Evolutionary conservation across 2,329 filamentous ascomycete species (phyloP).

Genomic region (Aspergillaceae sp.): DNA sequence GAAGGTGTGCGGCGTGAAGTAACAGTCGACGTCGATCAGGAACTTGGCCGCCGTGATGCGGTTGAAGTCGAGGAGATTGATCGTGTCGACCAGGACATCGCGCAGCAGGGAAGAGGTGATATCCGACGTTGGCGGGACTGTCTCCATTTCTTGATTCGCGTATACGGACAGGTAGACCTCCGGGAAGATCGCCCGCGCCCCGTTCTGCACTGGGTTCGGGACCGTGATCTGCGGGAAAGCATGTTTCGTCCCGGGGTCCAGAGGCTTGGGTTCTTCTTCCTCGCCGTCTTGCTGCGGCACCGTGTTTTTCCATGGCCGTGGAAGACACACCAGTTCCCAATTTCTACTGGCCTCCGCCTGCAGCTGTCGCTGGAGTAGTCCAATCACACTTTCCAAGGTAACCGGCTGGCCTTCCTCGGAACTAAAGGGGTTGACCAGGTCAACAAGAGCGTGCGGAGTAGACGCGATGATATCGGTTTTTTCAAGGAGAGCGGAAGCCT

Average conservation of each 20-base stretch:
- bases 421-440: constrained; percentile 77
- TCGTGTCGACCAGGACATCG: constrained; percentile 80
- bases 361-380: constrained; percentile 76
- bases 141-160: constrained; percentile 73
- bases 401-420: constrained; percentile 53
- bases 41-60: constrained; percentile 78
- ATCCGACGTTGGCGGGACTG: constrained; percentile 67
- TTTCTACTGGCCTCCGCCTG: constrained; percentile 63
- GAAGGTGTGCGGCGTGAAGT: constrained; percentile 83
- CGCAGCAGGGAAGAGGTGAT: constrained; percentile 77
- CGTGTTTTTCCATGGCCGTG: constrained; percentile 43
- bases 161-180: constrained; percentile 95
- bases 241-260: constrained; percentile 60
- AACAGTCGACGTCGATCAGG: constrained; percentile 89
- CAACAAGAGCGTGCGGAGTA: constrained; percentile 75
- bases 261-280: constrained; percentile 46
- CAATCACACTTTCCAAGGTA: constrained; percentile 62
- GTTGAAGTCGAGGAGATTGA: constrained; percentile 91
- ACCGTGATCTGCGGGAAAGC: constrained; percentile 66
- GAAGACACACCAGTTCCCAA: constrained; percentile 64
- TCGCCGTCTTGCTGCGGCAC: constrained; percentile 17
- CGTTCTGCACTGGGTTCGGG: constrained; percentile 65
- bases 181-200: constrained; percentile 71
- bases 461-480: constrained; percentile 93
- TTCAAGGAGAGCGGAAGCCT: constrained; percentile 71